A percentile compares a stretch with the other conserved stretches of the same genome.
Evolutionary conservation across 2,329 filamentous ascomycete species (phyloP).

Genomic region (Alternaria burnsii): DNA sequence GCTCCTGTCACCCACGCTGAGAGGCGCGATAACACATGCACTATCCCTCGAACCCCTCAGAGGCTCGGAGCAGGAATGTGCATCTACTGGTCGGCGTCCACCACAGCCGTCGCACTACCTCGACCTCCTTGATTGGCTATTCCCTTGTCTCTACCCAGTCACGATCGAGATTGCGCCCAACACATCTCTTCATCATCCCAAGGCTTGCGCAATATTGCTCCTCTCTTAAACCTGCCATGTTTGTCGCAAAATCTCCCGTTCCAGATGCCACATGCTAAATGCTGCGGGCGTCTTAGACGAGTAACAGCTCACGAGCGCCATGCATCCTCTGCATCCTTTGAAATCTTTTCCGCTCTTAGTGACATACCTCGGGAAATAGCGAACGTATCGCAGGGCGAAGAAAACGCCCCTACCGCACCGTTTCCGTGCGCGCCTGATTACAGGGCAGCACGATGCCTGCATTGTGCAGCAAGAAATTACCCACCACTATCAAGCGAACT

Average conservation of each 20-base stretch:
- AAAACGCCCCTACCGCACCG: conserved; percentile 13
- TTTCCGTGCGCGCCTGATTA: conserved; percentile 10
- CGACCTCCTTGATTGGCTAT: neutral
- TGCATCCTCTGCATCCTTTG: conserved; percentile 7
- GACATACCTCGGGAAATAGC: conserved; percentile 7
- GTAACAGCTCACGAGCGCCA: conserved; percentile 12
- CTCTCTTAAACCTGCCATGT: neutral
- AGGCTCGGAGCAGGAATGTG: neutral
- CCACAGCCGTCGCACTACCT: conserved; percentile 11
- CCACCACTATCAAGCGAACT: neutral
- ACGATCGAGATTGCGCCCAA: neutral
- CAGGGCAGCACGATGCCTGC: conserved; percentile 3
- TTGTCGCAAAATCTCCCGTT: neutral
- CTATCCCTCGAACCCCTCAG: conserved; percentile 5
- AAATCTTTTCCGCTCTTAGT: conserved; percentile 10
- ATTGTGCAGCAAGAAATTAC: conserved; percentile 9
- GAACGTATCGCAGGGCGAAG: conserved; percentile 3
- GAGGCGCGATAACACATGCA: conserved; percentile 9
- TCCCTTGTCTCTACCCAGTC: conserved; percentile 6
- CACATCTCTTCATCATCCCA: neutral
- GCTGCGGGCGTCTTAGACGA: neutral
- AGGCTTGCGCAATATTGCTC: neutral
- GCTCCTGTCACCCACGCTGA: conserved; percentile 1
- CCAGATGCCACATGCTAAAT: neutral
- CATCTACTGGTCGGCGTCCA: conserved; percentile 6